Evolutionary conservation across 2,329 filamentous ascomycete genomes (phyloP).

Genomic region (Neonectria ditissima): DNA sequence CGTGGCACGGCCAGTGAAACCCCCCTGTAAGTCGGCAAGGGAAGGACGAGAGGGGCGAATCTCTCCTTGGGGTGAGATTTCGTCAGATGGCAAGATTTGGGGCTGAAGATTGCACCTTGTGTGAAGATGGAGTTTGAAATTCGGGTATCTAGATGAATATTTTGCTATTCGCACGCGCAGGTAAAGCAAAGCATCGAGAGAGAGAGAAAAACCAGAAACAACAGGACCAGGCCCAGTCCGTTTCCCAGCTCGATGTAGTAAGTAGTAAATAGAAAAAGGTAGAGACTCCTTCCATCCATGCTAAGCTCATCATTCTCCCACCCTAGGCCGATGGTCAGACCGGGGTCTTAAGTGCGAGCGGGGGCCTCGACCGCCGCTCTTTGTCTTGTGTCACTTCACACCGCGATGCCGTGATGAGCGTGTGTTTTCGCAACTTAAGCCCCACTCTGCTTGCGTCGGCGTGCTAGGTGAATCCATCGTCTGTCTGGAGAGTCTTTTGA

Average conservation of each 20-base stretch:
- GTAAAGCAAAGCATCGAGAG: neutral
- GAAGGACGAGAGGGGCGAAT: too few relatives aligned
- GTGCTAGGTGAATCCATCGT: neutral
- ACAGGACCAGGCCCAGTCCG: neutral
- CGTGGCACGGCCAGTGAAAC: neutral
- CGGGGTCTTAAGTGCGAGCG: conserved; percentile 9
- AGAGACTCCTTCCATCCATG: neutral
- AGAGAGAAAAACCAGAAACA: neutral
- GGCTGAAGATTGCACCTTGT: neutral
- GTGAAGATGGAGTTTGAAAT: conserved; percentile 6
- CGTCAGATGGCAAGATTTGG: neutral
- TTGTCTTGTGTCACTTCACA: conserved; percentile 35
- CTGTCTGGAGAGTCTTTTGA: neutral
- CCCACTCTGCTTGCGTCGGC: conserved; percentile 32
- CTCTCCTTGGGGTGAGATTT: neutral
- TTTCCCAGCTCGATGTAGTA: neutral
- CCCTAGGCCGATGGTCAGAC: neutral
- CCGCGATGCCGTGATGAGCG: conserved; percentile 38
- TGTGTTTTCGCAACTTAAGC: conserved; percentile 6
- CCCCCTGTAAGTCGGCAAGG: neutral
- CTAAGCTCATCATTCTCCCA: neutral
- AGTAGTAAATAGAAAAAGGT: neutral
- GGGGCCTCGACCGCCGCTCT: conserved; percentile 4
- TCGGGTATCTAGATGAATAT: conserved; percentile 26
- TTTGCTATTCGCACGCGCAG: conserved; percentile 3